Conservation (phyloP, 164 flowering plant species). For the Chloranthus sessilifolius region DNA sequence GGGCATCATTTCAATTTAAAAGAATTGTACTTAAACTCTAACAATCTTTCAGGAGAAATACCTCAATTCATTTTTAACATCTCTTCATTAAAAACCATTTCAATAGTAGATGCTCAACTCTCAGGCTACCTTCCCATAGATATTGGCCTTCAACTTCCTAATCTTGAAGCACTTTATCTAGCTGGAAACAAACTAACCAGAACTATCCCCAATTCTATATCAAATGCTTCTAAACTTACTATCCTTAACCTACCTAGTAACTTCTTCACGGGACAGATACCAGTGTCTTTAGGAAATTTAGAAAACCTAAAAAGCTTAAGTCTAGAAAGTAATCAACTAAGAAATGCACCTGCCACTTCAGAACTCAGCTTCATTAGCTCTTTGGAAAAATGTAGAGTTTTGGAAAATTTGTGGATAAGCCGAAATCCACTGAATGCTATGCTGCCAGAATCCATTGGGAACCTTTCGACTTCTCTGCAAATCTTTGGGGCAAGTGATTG, state of each 20-base stretch:
- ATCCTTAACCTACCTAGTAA: neutral
- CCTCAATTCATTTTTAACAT: slow-evolving; percentile 27
- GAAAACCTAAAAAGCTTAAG: neutral
- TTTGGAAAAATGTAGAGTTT: slow-evolving; percentile 12
- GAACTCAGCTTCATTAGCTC: slow-evolving; percentile 18
- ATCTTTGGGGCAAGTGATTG: slow-evolving; percentile 5
- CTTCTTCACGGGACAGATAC: slow-evolving; percentile 8
- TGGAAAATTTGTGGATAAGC: neutral
- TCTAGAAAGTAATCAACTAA: slow-evolving; percentile 5
- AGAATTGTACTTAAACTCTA: slow-evolving; percentile 1
- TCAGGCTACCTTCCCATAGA: slow-evolving; percentile 21
- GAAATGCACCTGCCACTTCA: neutral
- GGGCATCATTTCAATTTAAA: slow-evolving; percentile 9
- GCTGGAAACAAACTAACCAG: slow-evolving; percentile 3
- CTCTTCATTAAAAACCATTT: slow-evolving; percentile 5
- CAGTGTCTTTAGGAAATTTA: neutral
- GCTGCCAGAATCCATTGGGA: slow-evolving; percentile 24
- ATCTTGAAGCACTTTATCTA: neutral
- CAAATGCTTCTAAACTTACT: slow-evolving; percentile 8
- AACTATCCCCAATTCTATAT: slow-evolving; percentile 3
- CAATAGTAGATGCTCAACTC: slow-evolving; percentile 4
- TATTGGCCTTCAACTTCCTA: slow-evolving; percentile 24
- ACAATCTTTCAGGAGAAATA: slow-evolving; percentile 17
- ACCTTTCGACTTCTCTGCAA: slow-evolving; percentile 16
- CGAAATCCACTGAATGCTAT: slow-evolving; percentile 20